A percentile compares a stretch with the other conserved stretches of the same genome.
Evolutionary conservation across 108 stramenopile species (phyloP).

Genomic region (Nitzschia palea): DNA sequence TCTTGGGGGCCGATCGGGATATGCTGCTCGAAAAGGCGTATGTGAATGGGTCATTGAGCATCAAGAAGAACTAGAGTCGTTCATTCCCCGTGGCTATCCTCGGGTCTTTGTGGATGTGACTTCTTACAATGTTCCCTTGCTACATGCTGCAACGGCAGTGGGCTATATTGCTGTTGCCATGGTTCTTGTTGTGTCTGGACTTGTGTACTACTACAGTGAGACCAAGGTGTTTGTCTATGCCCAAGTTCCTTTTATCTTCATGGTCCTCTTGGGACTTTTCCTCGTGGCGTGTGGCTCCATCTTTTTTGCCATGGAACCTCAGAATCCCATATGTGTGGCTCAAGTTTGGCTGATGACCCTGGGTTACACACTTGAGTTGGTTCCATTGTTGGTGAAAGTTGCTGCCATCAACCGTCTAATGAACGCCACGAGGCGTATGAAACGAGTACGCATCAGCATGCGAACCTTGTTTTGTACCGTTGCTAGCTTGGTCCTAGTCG

Average conservation of each 20-base stretch:
- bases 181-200: not conserved
- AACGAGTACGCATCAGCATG: slow-evolving; percentile 3
- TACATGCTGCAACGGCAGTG: not conserved
- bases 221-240: not conserved
- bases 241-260: not conserved
- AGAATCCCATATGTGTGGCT: not conserved
- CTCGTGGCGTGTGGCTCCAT: not conserved
- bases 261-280: slow-evolving; percentile 1
- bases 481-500: slow-evolving; percentile 4
- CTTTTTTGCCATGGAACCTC: not conserved
- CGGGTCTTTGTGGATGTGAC: not conserved
- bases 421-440: not conserved
- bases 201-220: not conserved
- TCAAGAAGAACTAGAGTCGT: slow-evolving; percentile 16
- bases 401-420: not conserved
- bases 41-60: slow-evolving; percentile 37
- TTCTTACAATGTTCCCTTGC: not conserved
- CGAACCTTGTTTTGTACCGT: slow-evolving; percentile 6
- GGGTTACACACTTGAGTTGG: slow-evolving; percentile 3
- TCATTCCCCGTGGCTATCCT: slow-evolving; percentile 28
- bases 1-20: not conserved
- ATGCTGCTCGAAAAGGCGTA: slow-evolving; percentile 14
- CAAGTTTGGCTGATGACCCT: not conserved
- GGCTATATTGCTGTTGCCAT: not conserved
- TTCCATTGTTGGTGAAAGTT: not conserved